Evolutionary conservation across 2,329 filamentous ascomycete genomes (phyloP), one percentile per base, ranked within the genome.

Genomic region (Sarocladium brachiariae): DNA sequence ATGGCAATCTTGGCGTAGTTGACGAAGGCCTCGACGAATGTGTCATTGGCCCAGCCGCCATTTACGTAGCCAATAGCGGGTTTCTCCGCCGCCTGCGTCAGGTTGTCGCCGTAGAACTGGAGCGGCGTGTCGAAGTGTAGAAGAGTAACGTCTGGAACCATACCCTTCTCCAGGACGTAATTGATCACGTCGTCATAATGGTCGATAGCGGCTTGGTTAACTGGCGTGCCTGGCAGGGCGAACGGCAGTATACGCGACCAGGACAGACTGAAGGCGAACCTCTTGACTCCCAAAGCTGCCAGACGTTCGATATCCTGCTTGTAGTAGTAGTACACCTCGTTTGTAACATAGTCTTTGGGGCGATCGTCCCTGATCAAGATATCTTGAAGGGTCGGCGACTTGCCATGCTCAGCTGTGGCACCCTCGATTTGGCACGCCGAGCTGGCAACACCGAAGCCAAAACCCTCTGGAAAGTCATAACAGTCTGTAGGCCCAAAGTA

Each of bases 101-200:
- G 58, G 51, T 71, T 64, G 33, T 62, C 65, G 1, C 61, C 59
- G 53, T 62, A 69, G 53, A 76, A 74, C 27, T 69, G 62, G 8
- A 73, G 54, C 2, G 73, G 73, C 0, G 64, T 68, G 31, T 78
- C 75, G n/a, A 71, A 74, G 55, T 79, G 75, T 30, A 74, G 63
- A 1, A 80, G 62, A 0, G 74, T 75, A 0, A 76, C 66, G 5
- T 66, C 63, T 1, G 76, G 76, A 1, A 67, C 63, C 65, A 79
- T 73, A 11, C 74, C 75, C 49, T 75, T 71, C 24, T 70, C 67
- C 1, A 78, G 54, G 39, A 72, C 65, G 7, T 69, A 75, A 45
- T 75, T 65, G 56, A 79, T 77, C 8, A 79, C 64, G 52, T 79
- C 73, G 52, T 78, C 71, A 55, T 80, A 80, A 56, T 79, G 76